A percentile compares a stretch with the other conserved stretches of the same genome.
These are phyloP conservation scores for Trichoderma gracile DNA, from an alignment of 2,329 filamentous ascomycete genomes.

Conservation along the genomic window DNA sequence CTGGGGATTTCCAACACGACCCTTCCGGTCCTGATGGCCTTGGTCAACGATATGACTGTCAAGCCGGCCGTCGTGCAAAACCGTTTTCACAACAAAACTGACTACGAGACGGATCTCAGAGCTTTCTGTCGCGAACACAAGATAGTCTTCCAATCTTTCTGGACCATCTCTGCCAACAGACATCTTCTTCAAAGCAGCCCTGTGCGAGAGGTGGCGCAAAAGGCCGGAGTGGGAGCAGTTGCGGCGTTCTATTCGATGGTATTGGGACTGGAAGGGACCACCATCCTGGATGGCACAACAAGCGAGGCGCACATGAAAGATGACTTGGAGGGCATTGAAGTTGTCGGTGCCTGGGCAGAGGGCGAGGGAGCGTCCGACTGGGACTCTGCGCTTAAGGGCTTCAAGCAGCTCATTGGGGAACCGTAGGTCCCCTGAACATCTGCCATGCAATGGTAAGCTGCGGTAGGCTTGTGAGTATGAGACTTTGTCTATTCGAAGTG, in stretches of 20 bases:
- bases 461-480: too few relatives aligned
- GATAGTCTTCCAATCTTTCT: slow-evolving; percentile 56
- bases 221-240: slow-evolving; percentile 40
- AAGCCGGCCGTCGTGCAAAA: slow-evolving; percentile 70
- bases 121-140: slow-evolving; percentile 46
- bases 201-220: slow-evolving; percentile 52
- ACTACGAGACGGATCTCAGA: slow-evolving; percentile 62
- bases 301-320: slow-evolving; percentile 50
- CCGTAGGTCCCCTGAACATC: background rate
- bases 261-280: slow-evolving; percentile 46
- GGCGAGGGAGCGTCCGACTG: slow-evolving; percentile 50
- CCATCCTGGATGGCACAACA: slow-evolving; percentile 51
- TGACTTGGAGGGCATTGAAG: slow-evolving; percentile 48
- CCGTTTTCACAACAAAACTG: slow-evolving; percentile 62
- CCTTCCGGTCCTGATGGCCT: slow-evolving; percentile 51
- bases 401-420: slow-evolving; percentile 45
- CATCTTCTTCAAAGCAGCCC: slow-evolving; percentile 44
- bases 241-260: slow-evolving; percentile 52
- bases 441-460: background rate
- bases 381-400: slow-evolving; percentile 48
- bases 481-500: too few relatives aligned
- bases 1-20: slow-evolving; percentile 77
- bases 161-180: slow-evolving; percentile 54
- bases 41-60: slow-evolving; percentile 48
- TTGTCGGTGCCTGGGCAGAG: slow-evolving; percentile 46